These are phyloP conservation scores for Moniliophthora roreri DNA, from an alignment of 1,284 basidiomycete species.

Conservation along the genomic window DNA sequence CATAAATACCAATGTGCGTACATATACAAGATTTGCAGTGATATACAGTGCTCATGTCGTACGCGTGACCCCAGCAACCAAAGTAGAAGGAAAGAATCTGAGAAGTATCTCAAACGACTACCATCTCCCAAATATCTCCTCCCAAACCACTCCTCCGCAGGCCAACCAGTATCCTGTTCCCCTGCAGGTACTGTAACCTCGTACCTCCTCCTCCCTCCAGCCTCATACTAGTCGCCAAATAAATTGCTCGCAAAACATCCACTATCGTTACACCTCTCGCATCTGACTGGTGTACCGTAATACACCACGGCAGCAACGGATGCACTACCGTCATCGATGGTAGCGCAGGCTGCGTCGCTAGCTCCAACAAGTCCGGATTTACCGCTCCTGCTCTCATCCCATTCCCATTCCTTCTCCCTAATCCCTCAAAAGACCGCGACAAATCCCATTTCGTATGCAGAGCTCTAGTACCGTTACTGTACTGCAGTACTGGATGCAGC, in stretches of 20 bases:
- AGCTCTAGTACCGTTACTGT: no score
- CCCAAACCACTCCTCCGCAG: conserved; percentile 1
- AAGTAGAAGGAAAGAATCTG: no score
- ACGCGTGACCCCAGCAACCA: no score
- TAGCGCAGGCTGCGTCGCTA: conserved; percentile 11
- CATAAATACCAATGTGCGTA: no score
- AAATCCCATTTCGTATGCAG: no score
- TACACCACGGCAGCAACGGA: conserved; percentile 9
- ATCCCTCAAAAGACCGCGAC: no score
- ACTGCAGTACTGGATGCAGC: no score
- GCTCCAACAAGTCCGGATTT: not conserved
- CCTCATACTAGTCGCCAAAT: not conserved
- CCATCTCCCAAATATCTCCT: conserved; percentile 11
- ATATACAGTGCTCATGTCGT: no score
- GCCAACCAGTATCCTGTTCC: conserved; percentile 2
- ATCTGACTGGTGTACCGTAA: conserved; percentile 10
- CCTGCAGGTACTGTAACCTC: conserved; percentile 3
- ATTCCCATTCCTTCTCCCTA: no score
- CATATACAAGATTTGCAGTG: no score
- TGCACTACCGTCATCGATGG: conserved; percentile 14
- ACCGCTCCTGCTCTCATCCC: no score
- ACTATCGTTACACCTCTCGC: conserved; percentile 9
- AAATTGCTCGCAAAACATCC: conserved; percentile 11
- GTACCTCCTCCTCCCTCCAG: not conserved
- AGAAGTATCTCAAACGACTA: not conserved